Conservation (phyloP, 495 filamentous ascomycete species). For the Talaromyces trachyspermus region DNA sequence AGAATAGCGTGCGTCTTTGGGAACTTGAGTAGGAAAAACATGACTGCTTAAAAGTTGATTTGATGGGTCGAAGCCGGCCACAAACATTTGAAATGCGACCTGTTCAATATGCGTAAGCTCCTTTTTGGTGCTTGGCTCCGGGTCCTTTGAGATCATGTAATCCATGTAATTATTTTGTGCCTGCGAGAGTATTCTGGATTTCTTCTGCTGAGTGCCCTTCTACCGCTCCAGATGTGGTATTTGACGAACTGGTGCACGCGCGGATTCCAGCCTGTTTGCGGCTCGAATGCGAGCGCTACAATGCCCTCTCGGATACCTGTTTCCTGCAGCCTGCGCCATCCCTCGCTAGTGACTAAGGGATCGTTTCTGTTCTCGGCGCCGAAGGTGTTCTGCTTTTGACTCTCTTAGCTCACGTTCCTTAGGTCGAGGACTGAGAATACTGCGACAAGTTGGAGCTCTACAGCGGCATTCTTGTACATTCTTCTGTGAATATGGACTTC, state of each 20-base stretch:
- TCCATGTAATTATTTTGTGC: too few relatives aligned
- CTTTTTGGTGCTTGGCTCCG: too few relatives aligned
- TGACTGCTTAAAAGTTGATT: too few relatives aligned
- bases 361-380: conserved; percentile 27
- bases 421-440: conserved; percentile 67
- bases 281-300: conserved; percentile 35
- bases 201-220: conserved; percentile 34
- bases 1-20: too few relatives aligned
- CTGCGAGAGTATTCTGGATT: conserved; percentile 11
- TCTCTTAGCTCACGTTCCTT: conserved; percentile 47
- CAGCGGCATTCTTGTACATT: conserved; percentile 80
- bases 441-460: conserved; percentile 67
- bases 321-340: conserved; percentile 33
- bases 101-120: too few relatives aligned
- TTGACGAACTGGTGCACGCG: conserved; percentile 50
- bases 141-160: too few relatives aligned
- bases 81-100: too few relatives aligned
- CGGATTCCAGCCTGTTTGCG: conserved; percentile 22
- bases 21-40: too few relatives aligned
- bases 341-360: conserved; percentile 32
- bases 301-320: conserved; percentile 32
- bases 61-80: too few relatives aligned
- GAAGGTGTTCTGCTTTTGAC: conserved; percentile 16
- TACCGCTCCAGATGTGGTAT: conserved; percentile 56
- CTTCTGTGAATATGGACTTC: conserved; percentile 64